Conservation (phyloP, 768 basidiomycete species). For the Leccinum ochraceum region DNA sequence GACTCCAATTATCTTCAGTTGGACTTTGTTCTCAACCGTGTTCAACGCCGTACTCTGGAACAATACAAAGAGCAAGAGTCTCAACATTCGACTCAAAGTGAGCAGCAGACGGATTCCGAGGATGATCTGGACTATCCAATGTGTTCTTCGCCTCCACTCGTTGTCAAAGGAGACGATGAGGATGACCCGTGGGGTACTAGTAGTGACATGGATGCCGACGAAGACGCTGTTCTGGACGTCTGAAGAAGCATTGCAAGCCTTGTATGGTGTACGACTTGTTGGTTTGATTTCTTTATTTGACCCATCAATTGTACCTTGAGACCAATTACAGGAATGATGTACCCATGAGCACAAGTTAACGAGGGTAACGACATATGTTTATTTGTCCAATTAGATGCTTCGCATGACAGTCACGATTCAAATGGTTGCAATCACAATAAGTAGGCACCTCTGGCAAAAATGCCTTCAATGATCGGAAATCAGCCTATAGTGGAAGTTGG, state of each 20-base stretch:
- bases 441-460: not conserved
- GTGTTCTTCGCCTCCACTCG: constrained; percentile 21
- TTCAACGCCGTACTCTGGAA: constrained; percentile 46
- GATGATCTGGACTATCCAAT: constrained; percentile 19
- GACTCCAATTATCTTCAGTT: constrained; percentile 76
- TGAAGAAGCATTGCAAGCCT: constrained; percentile 14
- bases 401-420: not conserved
- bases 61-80: constrained; percentile 31
- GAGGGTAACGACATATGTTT: not conserved
- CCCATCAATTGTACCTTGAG: constrained; percentile 26
- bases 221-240: constrained; percentile 19
- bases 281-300: constrained; percentile 20
- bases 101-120: constrained; percentile 17
- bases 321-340: constrained; percentile 2
- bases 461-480: not conserved
- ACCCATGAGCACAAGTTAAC: not conserved
- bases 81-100: constrained; percentile 8
- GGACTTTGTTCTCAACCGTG: constrained; percentile 69
- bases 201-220: constrained; percentile 19
- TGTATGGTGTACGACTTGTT: constrained; percentile 22
- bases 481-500: not conserved
- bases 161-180: constrained; percentile 13
- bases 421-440: not conserved
- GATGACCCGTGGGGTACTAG: constrained; percentile 23
- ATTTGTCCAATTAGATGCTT: not conserved